Evolutionary conservation across 148 eudicot genomes (phyloP).

Genomic region (Pouteria glomerata): DNA sequence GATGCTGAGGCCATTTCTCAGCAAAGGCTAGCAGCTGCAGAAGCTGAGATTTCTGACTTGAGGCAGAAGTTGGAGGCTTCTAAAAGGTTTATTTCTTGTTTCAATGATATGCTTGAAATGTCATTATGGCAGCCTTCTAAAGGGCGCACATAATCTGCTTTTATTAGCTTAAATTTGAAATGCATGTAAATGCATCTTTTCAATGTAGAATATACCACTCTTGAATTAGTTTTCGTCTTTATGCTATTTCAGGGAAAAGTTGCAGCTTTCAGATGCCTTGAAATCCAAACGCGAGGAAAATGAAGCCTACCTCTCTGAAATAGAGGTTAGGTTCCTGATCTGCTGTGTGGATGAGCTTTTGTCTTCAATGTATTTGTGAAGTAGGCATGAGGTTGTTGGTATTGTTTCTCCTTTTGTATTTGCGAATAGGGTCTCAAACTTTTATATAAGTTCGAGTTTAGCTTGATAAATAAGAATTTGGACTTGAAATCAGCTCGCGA

Average conservation of each 20-base stretch:
- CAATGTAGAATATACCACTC: background rate
- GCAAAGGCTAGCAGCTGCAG: slow-evolving; percentile 82
- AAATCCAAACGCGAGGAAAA: slow-evolving; percentile 87
- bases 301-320: slow-evolving; percentile 85
- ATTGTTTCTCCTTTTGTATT: background rate
- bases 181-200: background rate
- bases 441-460: too few species aligned
- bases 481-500: too few species aligned
- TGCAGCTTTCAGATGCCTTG: slow-evolving; percentile 48
- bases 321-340: slow-evolving; percentile 51
- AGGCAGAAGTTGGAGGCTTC: slow-evolving; percentile 67
- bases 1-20: slow-evolving; percentile 90
- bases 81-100: slow-evolving; percentile 68
- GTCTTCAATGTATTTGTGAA: background rate
- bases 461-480: too few species aligned
- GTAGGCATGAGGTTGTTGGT: background rate
- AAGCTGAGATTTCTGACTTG: slow-evolving; percentile 83
- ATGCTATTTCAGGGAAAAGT: slow-evolving; percentile 57
- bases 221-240: background rate
- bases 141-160: background rate
- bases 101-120: too few species aligned
- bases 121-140: background rate
- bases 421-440: too few species aligned
- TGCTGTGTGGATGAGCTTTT: background rate
- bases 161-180: background rate